Evolutionary conservation across 805 yeast species (phyloP).

Genomic region (Lipomyces starkeyi): DNA sequence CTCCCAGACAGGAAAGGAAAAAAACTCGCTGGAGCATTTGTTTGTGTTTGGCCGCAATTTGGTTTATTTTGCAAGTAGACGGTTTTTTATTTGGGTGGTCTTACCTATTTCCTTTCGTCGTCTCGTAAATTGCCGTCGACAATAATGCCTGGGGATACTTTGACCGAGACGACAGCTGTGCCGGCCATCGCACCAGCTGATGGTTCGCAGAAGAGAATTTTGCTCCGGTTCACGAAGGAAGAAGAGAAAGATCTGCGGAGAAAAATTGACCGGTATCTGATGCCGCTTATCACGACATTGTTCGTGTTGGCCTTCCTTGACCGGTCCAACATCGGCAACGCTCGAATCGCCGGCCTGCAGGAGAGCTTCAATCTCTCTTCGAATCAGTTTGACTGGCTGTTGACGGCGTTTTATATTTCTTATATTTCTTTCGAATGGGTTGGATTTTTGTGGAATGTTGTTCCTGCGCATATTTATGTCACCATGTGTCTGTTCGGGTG

Average conservation of each 20-base stretch:
- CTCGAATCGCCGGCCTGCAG: slow-evolving; percentile 58
- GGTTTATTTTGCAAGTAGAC: not conserved
- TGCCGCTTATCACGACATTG: slow-evolving; percentile 53
- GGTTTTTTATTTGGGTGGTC: not conserved
- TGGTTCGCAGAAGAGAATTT: slow-evolving; percentile 20
- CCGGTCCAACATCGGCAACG: slow-evolving; percentile 65
- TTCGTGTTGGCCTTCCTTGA: slow-evolving; percentile 58
- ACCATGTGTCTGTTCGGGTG: slow-evolving; percentile 56
- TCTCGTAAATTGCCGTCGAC: not conserved
- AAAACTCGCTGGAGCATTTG: not conserved
- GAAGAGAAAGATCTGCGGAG: slow-evolving; percentile 32
- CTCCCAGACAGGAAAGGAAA: not conserved
- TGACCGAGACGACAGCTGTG: not conserved
- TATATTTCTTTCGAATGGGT: slow-evolving; percentile 37
- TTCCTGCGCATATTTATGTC: slow-evolving; percentile 55
- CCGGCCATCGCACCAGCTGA: not conserved
- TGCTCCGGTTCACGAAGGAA: slow-evolving; percentile 29
- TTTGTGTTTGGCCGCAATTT: not conserved
- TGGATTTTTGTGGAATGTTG: slow-evolving; percentile 38
- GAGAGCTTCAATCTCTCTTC: slow-evolving; percentile 42
- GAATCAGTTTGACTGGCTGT: slow-evolving; percentile 38
- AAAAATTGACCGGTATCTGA: slow-evolving; percentile 37
- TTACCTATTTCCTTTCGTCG: not conserved
- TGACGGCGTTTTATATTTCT: slow-evolving; percentile 38
- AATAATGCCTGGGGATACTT: not conserved